phyloP scores from a whole-genome alignment of 1,284 basidiomycete species.

The Takashimella tepidaria region DNA sequence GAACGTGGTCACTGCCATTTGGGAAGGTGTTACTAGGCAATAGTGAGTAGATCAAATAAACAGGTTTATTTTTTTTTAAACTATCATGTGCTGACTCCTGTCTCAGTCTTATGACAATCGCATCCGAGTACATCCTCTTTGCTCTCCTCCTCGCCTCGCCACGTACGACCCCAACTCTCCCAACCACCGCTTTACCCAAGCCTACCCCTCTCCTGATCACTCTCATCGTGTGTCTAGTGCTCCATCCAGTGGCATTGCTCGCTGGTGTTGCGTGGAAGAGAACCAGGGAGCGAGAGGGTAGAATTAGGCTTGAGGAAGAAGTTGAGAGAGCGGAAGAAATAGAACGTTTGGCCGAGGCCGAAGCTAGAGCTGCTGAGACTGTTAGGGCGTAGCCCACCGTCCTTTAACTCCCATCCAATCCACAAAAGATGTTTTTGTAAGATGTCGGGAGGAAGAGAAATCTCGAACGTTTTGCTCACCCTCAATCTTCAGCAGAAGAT shows the following conservation, averaged over 20 bases:
- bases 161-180: constrained; percentile 29
- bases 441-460: too few relatives aligned
- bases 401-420: too few relatives aligned
- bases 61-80: too few relatives aligned
- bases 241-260: constrained; percentile 43
- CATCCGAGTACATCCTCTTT: constrained; percentile 41
- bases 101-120: constrained; percentile 36
- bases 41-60: too few relatives aligned
- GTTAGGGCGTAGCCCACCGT: neutral
- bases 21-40: constrained; percentile 30
- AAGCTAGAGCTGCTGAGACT: constrained; percentile 3
- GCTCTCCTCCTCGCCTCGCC: constrained; percentile 42
- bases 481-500: too few relatives aligned
- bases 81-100: neutral
- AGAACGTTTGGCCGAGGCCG: constrained; percentile 19
- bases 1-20: constrained; percentile 39
- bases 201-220: constrained; percentile 40
- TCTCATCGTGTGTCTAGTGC: constrained; percentile 41
- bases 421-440: too few relatives aligned
- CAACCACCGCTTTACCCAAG: constrained; percentile 32
- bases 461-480: too few relatives aligned
- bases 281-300: constrained; percentile 39
- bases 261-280: constrained; percentile 35
- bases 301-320: constrained; percentile 48
- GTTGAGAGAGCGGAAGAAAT: constrained; percentile 38